Base-by-base conservation (phyloP, 2,329 filamentous ascomycete species). In the Fusarium virguliforme region DNA sequence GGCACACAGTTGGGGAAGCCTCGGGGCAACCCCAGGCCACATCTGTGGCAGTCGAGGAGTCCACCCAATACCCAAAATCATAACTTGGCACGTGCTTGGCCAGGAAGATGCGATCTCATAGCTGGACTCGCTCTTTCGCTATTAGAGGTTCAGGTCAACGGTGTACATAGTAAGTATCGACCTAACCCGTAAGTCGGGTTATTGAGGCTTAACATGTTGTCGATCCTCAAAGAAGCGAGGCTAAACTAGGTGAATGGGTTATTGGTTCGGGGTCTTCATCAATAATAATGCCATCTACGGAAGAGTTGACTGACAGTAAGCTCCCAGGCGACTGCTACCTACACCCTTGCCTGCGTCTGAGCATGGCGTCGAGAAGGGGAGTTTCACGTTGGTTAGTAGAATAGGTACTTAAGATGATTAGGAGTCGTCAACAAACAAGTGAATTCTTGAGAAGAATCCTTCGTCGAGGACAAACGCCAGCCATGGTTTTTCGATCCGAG, bases 31-130 rank as follows among this genome's bases (percentile, higher is more conserved):
- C n/a, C 43, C 43, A 41, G 10, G 15, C 28, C 43, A 15, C 15
- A 24, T n/a, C 9, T 48, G 43, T 48, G 28, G 13, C 26, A 48
- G 43, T 48, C 43, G 26, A 48, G 24, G 43, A 48, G 43, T 48
- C 15, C 30, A 48, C 15, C 26, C 43, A 30, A 48, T 30, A 30
- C 43, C 43, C 28, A 9, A n/a, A 30, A 8, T 48, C 26, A 30
- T 48, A 28, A 48, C 13, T 24, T 24, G 22, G 22, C 22, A 24
- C 22, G 22, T 24, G 22, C 22, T 10, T 48, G 26, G 43, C 3
- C 26, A 8, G 43, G 26, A 18, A 18, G 43, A 30, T 48, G 43
- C 43, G 26, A 48, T 24, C 15, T 18, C 18, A 9, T 37, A 28
- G 24, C 34, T 18, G 24, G n/a, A 15, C 51, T 28, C 15, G 28